Base-by-base conservation (phyloP, 306 rosid genomes). In the Sicyos edulis region DNA sequence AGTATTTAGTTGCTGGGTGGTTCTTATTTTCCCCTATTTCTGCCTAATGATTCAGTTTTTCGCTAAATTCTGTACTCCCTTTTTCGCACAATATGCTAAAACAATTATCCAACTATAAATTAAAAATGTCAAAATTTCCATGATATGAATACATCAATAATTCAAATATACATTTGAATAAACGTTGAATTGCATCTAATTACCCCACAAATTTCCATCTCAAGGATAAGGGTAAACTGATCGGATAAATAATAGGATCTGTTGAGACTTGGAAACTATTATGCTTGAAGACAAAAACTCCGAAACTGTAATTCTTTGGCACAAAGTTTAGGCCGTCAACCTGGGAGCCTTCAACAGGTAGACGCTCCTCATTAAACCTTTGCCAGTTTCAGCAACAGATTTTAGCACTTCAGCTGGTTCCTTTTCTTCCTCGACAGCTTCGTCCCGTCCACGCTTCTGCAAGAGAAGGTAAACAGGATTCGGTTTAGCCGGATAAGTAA, bases 381-480 rank as follows among this genome's bases (percentile, higher is more conserved):
- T 86, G 74, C 97, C 97, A 24, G 82, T 81, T 77, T 92, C 87
- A 61, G 96, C 95, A 17, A 80, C 86, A 1, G 83, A 80, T 76
- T 83, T 86, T 44, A 92, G 62, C 82, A 89, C 72, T 66, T 80
- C 86, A 58, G 32, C 59, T 54, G 88, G 96, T 77, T 88, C 78
- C 54, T 69, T 60, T 45, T 26, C 83, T 78, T 84, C 86, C 76
- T 82, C 83, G 7, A 55, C 74, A 20, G 29, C 75, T 77, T 81
- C 96, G 61, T 77, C 89, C 58, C 82, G 90, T 66, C 64, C 86
- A 61, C 96, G 96, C 85, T 93, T 93, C 99, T 93, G 78, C 34
- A 26, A 37, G 61, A 53, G 54, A n/a, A 24, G 16, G 29, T 75
- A 49, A 42, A n/a, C 73, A 20, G 32, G 72, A 67, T 26, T 56